Conservation (phyloP, 2,329 filamentous ascomycete species). For the Fusarium sp. region DNA sequence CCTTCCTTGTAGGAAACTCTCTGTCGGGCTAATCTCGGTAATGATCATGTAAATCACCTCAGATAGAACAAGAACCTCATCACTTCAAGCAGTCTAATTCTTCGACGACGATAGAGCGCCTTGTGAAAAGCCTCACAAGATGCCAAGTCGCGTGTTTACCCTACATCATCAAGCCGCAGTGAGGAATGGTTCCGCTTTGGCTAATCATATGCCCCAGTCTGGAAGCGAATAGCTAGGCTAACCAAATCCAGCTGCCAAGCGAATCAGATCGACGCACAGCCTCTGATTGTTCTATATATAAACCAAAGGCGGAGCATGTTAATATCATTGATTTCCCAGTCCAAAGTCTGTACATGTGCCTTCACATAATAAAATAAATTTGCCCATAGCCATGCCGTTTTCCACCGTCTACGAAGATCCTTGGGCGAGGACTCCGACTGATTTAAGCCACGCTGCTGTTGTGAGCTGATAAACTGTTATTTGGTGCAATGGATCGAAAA, state of each 20-base stretch:
- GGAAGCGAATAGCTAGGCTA: background rate
- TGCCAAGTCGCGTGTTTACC: background rate
- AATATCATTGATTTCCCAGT: no score
- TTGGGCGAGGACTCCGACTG: background rate
- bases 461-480: background rate
- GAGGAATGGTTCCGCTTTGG: background rate
- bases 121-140: background rate
- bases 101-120: background rate
- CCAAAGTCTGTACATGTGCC: accelerated
- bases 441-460: background rate
- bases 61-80: no score
- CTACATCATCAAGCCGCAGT: background rate
- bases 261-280: background rate
- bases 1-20: accelerated
- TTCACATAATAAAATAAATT: background rate
- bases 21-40: accelerated
- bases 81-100: accelerated
- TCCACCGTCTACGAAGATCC: background rate
- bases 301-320: background rate
- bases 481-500: background rate
- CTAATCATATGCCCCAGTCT: accelerated
- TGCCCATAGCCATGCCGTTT: background rate
- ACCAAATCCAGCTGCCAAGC: background rate
- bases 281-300: background rate
- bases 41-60: accelerated